A percentile compares a stretch with the other conserved stretches of the same genome.
Conservation (phyloP, 345 rosid species). For the Hibiscus trionum region DNA sequence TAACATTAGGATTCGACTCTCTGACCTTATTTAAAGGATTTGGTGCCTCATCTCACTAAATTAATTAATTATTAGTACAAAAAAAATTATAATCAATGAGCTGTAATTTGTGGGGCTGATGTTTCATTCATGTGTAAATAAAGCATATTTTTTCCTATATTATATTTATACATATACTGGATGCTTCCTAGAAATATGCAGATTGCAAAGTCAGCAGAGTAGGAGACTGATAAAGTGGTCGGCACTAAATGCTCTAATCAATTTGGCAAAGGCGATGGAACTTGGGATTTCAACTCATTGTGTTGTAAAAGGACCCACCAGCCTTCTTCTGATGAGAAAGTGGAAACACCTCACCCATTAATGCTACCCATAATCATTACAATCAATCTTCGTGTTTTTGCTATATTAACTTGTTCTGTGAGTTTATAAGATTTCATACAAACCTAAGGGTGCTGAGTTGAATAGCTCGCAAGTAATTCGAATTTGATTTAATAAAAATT, state of each 20-base stretch:
- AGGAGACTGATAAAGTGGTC: slow-evolving; percentile 1
- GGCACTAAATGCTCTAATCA: neutral
- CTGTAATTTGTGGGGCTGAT: neutral
- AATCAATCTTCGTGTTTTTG: neutral
- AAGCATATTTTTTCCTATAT: neutral
- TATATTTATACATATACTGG: neutral
- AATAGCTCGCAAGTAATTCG: no score
- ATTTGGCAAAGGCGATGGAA: neutral
- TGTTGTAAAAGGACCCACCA: neutral
- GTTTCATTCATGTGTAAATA: neutral
- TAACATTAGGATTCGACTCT: no score
- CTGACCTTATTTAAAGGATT: no score
- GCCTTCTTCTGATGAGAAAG: slow-evolving; percentile 1
- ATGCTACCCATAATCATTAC: slow-evolving; percentile 19
- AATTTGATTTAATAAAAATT: no score
- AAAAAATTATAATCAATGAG: neutral
- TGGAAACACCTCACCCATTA: slow-evolving; percentile 13
- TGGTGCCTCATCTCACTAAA: no score
- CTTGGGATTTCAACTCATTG: slow-evolving; percentile 2
- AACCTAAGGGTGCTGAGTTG: no score
- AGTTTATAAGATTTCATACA: no score
- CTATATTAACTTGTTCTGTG: no score
- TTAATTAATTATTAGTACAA: no score
- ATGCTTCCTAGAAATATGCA: neutral
- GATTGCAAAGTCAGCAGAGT: neutral